phyloP scores from a whole-genome alignment of 306 rosid genomes.

The Cyclanthera cordifolia region DNA sequence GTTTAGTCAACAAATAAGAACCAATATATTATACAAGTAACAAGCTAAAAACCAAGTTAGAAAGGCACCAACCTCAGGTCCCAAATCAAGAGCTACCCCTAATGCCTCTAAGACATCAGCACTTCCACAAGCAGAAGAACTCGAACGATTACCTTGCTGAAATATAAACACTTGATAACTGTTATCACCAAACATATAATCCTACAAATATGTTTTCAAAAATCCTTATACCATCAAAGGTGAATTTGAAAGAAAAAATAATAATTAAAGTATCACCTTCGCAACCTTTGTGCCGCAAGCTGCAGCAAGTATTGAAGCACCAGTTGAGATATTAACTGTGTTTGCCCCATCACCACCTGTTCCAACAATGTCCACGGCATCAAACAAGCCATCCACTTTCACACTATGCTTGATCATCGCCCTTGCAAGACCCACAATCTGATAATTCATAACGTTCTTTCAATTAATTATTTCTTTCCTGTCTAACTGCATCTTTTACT shows the following conservation, averaged over 20 bases:
- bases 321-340: constrained; percentile 88
- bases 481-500: neutral
- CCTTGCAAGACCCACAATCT: constrained; percentile 84
- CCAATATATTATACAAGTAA: neutral
- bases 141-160: constrained; percentile 94
- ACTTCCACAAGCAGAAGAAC: constrained; percentile 96
- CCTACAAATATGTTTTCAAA: neutral
- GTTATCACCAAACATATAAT: neutral
- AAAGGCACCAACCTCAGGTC: constrained; percentile 47
- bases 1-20: neutral
- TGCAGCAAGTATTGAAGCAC: constrained; percentile 85
- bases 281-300: constrained; percentile 95
- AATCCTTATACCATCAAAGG: neutral
- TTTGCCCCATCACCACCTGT: constrained; percentile 94
- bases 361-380: constrained; percentile 92
- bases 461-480: neutral
- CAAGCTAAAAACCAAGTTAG: neutral
- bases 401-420: constrained; percentile 65
- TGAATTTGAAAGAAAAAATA: neutral
- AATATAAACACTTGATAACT: constrained; percentile 6
- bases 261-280: constrained; percentile 39
- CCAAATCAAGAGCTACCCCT: constrained; percentile 60
- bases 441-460: constrained; percentile 15
- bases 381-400: constrained; percentile 65
- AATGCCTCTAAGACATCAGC: constrained; percentile 86